Evolutionary conservation across 257 asterid species (phyloP).

Genomic region (Haberlea rhodopensis): DNA sequence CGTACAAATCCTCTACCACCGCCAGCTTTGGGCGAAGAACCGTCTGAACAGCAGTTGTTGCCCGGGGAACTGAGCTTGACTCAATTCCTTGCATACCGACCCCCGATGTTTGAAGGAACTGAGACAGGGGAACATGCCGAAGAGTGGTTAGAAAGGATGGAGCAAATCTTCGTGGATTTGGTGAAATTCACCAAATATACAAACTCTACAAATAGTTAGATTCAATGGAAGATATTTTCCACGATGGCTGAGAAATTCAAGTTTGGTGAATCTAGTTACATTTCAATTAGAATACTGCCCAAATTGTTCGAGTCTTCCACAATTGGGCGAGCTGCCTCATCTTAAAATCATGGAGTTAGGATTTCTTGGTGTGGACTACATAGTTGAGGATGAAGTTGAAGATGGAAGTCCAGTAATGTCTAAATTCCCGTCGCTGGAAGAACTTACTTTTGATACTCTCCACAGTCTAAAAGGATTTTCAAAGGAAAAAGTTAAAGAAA

Average conservation of each 20-base stretch:
- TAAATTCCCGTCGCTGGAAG: conserved; percentile 11
- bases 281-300: neutral
- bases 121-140: too few species aligned
- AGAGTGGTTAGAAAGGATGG: too few species aligned
- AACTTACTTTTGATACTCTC: neutral
- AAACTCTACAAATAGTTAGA: neutral
- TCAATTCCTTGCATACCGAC: too few species aligned
- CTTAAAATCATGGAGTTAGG: neutral
- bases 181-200: conserved; percentile 17
- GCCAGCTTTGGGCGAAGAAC: too few species aligned
- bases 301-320: conserved; percentile 20
- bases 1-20: too few species aligned
- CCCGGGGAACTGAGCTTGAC: too few species aligned
- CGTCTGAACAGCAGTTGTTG: too few species aligned
- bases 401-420: too few species aligned
- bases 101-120: too few species aligned
- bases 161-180: too few species aligned
- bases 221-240: conserved; percentile 30
- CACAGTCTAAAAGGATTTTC: conserved; percentile 21
- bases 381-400: conserved; percentile 1
- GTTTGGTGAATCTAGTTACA: conserved; percentile 12
- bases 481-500: conserved; percentile 1
- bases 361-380: conserved; percentile 18
- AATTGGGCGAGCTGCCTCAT: conserved; percentile 23
- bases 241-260: conserved; percentile 25